These are phyloP conservation scores for Spizellomyces sp. DNA, from an alignment of 192 early-diverging fungal species.

Conservation along the genomic window DNA sequence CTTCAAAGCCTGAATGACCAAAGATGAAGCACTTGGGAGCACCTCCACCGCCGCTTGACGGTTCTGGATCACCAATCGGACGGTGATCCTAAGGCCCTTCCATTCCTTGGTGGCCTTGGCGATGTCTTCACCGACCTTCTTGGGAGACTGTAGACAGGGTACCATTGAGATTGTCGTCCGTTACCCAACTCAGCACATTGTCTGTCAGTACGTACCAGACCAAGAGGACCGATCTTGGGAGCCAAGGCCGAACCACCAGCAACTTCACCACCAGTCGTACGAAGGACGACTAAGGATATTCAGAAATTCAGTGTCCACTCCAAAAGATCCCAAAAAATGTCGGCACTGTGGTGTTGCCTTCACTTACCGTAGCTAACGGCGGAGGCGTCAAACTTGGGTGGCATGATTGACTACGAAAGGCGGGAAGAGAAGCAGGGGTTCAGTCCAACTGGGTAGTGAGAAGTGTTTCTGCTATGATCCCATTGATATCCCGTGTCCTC, in stretches of 20 bases:
- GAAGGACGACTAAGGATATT: slow-evolving; percentile 71
- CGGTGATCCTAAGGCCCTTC: slow-evolving; percentile 99
- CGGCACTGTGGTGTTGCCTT: neutral
- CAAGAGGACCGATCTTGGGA: slow-evolving; percentile 99
- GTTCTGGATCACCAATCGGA: slow-evolving; percentile 99
- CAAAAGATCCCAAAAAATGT: neutral
- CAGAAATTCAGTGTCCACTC: neutral
- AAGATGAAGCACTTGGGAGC: slow-evolving; percentile 93
- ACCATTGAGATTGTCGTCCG: neutral
- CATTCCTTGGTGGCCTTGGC: slow-evolving; percentile 99
- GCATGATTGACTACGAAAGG: slow-evolving; percentile 56
- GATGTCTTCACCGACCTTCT: slow-evolving; percentile 99
- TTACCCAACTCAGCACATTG: neutral
- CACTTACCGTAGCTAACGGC: slow-evolving; percentile 66
- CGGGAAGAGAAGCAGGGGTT: neutral
- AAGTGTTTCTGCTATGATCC: no score
- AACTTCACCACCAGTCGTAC: slow-evolving; percentile 98
- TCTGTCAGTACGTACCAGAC: slow-evolving; percentile 61
- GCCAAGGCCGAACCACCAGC: slow-evolving; percentile 96
- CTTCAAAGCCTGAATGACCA: slow-evolving; percentile 96
- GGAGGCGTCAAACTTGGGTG: slow-evolving; percentile 86
- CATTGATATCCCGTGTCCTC: no score
- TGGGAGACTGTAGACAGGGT: slow-evolving; percentile 70
- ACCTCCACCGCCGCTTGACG: slow-evolving; percentile 97
- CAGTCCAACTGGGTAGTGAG: no score